These are phyloP conservation scores for Teratosphaeria destructans DNA, from an alignment of 2,329 filamentous ascomycete species.

Conservation along the genomic window DNA sequence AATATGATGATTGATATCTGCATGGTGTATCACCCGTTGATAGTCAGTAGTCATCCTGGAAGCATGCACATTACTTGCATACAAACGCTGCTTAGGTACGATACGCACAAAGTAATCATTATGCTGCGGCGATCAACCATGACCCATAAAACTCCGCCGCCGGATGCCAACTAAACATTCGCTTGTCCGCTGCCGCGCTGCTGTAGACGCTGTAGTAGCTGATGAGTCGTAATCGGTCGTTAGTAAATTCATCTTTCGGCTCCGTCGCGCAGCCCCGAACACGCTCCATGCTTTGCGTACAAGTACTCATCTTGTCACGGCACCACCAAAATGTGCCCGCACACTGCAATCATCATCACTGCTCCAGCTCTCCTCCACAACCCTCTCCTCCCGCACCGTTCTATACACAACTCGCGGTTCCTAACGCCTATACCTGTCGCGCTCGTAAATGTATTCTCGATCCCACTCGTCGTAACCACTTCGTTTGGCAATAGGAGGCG, in stretches of 20 bases:
- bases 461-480: conserved; percentile 55
- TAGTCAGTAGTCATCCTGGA: too few relatives aligned
- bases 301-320: neutral
- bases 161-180: neutral
- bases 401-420: neutral
- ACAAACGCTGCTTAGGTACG: neutral
- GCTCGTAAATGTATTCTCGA: conserved; percentile 57
- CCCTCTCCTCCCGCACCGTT: neutral
- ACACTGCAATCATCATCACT: neutral
- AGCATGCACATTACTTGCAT: too few relatives aligned
- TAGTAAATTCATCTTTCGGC: neutral
- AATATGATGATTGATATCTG: too few relatives aligned
- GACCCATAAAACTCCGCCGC: neutral
- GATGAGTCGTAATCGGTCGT: neutral
- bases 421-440: conserved; percentile 15
- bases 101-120: neutral
- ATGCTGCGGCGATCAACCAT: neutral
- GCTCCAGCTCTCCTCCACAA: neutral
- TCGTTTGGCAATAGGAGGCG: conserved; percentile 30
- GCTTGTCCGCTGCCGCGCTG: neutral
- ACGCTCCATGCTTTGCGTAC: neutral
- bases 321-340: neutral
- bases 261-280: neutral
- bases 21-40: too few relatives aligned
- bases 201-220: neutral